phyloP scores from a whole-genome alignment of 2,329 filamentous ascomycete genomes.

The Epichloe festucae region DNA sequence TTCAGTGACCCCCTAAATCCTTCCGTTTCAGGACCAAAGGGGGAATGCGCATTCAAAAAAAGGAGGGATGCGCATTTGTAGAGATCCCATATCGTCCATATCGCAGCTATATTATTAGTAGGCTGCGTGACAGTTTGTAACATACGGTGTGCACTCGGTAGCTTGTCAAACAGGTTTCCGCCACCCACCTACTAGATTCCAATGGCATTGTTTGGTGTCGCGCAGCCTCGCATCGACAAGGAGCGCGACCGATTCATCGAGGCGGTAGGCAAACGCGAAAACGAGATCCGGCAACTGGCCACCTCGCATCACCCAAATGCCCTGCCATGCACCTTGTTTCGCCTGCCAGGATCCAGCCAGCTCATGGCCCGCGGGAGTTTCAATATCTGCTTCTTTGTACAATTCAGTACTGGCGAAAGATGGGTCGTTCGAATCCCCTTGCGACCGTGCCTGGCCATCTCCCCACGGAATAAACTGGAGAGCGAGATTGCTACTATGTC shows the following conservation, averaged over 20 bases:
- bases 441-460: conserved; percentile 1
- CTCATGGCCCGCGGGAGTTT: neutral
- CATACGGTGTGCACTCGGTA: no score
- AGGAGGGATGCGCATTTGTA: no score
- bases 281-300: conserved; percentile 1
- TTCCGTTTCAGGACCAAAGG: no score
- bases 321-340: neutral
- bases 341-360: no score
- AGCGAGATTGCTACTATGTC: conserved; percentile 1
- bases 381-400: conserved; percentile 4
- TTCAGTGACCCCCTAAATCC: no score
- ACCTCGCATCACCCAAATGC: neutral
- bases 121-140: no score
- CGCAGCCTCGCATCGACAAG: neutral
- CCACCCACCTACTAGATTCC: no score
- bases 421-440: conserved; percentile 3
- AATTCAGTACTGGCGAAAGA: neutral
- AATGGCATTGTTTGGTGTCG: neutral
- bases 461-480: neutral
- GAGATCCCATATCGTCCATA: no score
- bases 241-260: neutral
- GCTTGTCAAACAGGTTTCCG: neutral
- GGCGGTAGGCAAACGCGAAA: neutral
- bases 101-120: no score
- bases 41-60: no score